A percentile compares a stretch with the other conserved stretches of the same genome.
These are phyloP conservation scores for Skeletonema tropicum DNA, from an alignment of 108 stramenopile species.

Conservation along the genomic window DNA sequence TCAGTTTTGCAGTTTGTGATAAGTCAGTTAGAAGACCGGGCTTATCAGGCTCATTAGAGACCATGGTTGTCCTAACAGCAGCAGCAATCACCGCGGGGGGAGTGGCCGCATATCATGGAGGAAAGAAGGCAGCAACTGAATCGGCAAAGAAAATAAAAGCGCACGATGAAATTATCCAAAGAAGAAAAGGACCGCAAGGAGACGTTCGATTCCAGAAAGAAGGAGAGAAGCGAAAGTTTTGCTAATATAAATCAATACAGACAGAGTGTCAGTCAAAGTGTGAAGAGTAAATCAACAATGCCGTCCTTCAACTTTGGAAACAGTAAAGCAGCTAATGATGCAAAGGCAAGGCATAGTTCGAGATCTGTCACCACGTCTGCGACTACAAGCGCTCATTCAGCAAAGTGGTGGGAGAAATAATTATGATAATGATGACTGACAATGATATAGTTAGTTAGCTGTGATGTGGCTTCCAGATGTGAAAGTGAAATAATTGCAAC, in stretches of 20 bases:
- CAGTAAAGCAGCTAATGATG: background rate
- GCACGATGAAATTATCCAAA: slow-evolving; percentile 23
- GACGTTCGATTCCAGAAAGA: slow-evolving; percentile 30
- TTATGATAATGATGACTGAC: background rate
- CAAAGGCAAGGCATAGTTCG: background rate
- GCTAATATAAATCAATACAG: slow-evolving; percentile 45
- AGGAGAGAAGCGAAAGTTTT: slow-evolving; percentile 41
- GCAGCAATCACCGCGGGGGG: slow-evolving; percentile 53
- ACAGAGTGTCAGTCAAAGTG: slow-evolving; percentile 7
- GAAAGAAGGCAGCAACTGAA: slow-evolving; percentile 31
- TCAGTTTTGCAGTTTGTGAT: too few relatives aligned
- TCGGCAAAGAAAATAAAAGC: slow-evolving; percentile 36
- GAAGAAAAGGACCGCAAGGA: slow-evolving; percentile 39
- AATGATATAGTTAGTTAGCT: background rate
- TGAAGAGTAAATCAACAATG: background rate
- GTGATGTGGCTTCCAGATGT: background rate
- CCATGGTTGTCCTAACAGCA: slow-evolving; percentile 44
- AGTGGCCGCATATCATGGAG: slow-evolving; percentile 50
- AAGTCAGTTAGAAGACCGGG: too few relatives aligned
- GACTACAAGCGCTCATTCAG: background rate
- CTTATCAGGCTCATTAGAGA: too few relatives aligned
- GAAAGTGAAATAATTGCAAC: background rate
- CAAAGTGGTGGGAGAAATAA: slow-evolving; percentile 2
- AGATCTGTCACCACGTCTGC: background rate
- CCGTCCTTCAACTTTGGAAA: slow-evolving; percentile 32